phyloP scores from a whole-genome alignment of 768 basidiomycete species.

The Cyclocybe aegerita region DNA sequence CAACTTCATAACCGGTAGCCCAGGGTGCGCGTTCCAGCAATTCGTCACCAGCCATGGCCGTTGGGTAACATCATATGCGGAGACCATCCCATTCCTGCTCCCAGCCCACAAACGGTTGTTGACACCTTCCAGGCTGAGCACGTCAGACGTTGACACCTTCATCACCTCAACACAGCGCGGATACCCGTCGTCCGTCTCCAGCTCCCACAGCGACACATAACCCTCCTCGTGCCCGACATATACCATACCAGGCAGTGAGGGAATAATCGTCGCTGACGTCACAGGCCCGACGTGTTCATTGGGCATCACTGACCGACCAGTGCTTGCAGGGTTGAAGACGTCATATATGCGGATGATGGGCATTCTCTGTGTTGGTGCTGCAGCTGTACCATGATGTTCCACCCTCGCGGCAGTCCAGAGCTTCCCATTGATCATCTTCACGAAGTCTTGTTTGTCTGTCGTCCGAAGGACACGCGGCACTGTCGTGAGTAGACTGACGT shows the following conservation, averaged over 20 bases:
- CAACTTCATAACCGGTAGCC: slow-evolving; percentile 62
- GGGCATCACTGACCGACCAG: slow-evolving; percentile 55
- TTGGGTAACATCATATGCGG: slow-evolving; percentile 71
- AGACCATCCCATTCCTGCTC: slow-evolving; percentile 75
- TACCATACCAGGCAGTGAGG: slow-evolving; percentile 61
- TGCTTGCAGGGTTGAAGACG: slow-evolving; percentile 56
- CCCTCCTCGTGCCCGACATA: slow-evolving; percentile 95
- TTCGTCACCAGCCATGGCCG: slow-evolving; percentile 89
- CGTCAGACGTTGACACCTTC: slow-evolving; percentile 79
- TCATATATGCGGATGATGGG: slow-evolving; percentile 86
- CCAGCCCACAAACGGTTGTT: slow-evolving; percentile 87
- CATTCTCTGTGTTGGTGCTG: slow-evolving; percentile 36
- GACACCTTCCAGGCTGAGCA: slow-evolving; percentile 84
- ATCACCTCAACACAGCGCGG: slow-evolving; percentile 73
- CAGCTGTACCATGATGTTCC: slow-evolving; percentile 41
- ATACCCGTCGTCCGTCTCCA: slow-evolving; percentile 50
- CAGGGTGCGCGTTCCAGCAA: slow-evolving; percentile 79
- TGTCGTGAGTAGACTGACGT: slow-evolving; percentile 46
- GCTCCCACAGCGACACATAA: slow-evolving; percentile 78
- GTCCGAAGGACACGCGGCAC: slow-evolving; percentile 64
- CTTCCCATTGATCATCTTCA: slow-evolving; percentile 67
- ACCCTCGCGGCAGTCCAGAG: slow-evolving; percentile 79
- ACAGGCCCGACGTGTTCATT: slow-evolving; percentile 79
- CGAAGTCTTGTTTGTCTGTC: slow-evolving; percentile 82
- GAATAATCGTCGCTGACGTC: slow-evolving; percentile 75